Percentiles rank a stretch among this genome's conserved stretches.
Conservation (phyloP, 176 grass and related monocot species). For the Rhynchospora pubera region DNA sequence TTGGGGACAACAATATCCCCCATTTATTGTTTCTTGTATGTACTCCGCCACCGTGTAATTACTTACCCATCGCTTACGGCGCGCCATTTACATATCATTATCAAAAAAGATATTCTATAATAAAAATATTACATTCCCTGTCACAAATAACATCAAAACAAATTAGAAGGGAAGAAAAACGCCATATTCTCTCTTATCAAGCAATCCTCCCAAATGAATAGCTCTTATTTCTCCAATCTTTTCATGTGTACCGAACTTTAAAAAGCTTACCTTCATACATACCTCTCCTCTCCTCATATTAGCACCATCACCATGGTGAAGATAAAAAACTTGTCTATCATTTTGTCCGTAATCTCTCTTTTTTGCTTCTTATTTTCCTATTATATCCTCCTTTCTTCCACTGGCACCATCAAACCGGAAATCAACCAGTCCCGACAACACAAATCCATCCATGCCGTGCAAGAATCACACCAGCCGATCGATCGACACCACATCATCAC, state of each 20-base stretch:
- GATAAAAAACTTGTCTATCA: conserved; percentile 2
- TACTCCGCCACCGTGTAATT: not conserved
- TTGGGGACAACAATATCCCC: no score
- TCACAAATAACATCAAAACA: not conserved
- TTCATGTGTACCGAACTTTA: not conserved
- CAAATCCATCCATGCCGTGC: conserved; percentile 3
- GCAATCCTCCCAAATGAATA: conserved; percentile 8
- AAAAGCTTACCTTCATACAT: conserved; percentile 4
- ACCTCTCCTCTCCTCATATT: not conserved
- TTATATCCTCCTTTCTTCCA: not conserved
- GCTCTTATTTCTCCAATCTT: not conserved
- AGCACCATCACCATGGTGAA: not conserved
- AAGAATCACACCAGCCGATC: not conserved
- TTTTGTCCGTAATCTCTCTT: conserved; percentile 3
- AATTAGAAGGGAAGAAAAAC: not conserved
- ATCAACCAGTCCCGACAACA: not conserved
- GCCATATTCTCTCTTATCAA: not conserved
- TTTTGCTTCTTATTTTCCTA: not conserved
- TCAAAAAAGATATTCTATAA: not conserved
- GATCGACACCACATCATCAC: not conserved
- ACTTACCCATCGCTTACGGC: not conserved
- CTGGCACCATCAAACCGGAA: not conserved
- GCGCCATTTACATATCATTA: not conserved
- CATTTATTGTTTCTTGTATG: no score
- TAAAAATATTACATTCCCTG: not conserved